Base-by-base conservation (phyloP, 148 eudicot genomes). In the Gaultheria prostrata region DNA sequence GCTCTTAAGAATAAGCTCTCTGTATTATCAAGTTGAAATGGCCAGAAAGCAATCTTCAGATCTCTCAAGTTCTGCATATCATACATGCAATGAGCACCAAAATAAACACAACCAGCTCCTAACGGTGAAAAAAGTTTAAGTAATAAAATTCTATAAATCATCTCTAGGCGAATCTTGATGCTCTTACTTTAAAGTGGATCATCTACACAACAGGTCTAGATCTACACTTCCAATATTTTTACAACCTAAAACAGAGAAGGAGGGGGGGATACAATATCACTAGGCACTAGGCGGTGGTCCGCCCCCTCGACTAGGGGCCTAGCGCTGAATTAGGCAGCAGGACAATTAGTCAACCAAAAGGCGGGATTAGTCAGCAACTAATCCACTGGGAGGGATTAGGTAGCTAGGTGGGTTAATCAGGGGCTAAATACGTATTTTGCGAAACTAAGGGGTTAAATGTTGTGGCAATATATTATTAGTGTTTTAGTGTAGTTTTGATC, bases 11-110 rank as follows among this genome's bases (percentile, higher is more conserved):
- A 95, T 83, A 91, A 89, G 85, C 98, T 95, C 65, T 85, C 87
- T 45, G 87, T 79, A 80, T 82, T 92, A 84, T 89, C 93, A 88
- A 90, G 92, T 84, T 92, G 94, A 87, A 95, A 95, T 84, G 98
- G 98, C 98, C 98, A 95, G 83, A 92, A 93, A 81, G 94, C 89
- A 82, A 87, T 81, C 91, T 95, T 95, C 87, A 95, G 90, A 83
- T 90, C 91, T 83, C 87, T 91, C 89, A 95, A 85, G 69, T 87
- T 90, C 98, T 95, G 91, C 77, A 80, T 24, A 80, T 33, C 33
- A 72, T 63, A 75, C 67, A 49, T 69, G 79, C 35, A 46, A 46
- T 74, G 21, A 86, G 48, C 65, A 73, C 74, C 46, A 45, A 51
- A 28, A 75, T 79, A 49, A 75, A 61, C 65, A 82, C 61, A 53